These are phyloP conservation scores for Quercus ilex DNA, from an alignment of 306 rosid genomes.

Conservation along the genomic window DNA sequence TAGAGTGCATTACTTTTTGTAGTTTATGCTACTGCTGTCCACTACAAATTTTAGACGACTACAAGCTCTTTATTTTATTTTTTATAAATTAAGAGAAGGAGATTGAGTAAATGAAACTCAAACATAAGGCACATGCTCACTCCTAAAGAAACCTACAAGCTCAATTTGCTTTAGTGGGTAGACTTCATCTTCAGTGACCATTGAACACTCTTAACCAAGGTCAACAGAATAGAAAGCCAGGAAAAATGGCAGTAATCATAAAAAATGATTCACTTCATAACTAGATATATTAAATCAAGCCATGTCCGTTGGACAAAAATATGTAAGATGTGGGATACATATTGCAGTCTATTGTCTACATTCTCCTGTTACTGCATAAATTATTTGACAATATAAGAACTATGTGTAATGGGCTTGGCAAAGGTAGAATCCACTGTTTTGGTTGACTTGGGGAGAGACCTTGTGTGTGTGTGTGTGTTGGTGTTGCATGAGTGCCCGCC, in stretches of 20 bases:
- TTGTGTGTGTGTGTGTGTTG: no score
- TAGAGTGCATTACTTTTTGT: background rate
- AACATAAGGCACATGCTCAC: background rate
- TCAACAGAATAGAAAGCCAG: background rate
- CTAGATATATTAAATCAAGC: background rate
- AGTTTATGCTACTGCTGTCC: background rate
- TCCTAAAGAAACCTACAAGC: background rate
- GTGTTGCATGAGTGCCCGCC: no score
- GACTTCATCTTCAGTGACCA: constrained; percentile 11
- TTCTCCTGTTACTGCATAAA: background rate
- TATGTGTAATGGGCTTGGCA: background rate
- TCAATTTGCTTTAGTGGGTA: background rate
- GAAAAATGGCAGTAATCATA: background rate
- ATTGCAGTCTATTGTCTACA: background rate
- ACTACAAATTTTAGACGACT: background rate
- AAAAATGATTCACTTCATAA: background rate
- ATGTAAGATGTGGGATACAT: background rate
- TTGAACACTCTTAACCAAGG: background rate
- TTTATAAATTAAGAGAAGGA: background rate
- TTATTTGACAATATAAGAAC: background rate
- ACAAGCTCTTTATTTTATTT: background rate
- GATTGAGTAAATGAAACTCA: background rate
- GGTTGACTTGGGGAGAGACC: background rate
- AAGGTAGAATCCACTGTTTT: background rate
- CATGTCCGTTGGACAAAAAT: background rate